These are phyloP conservation scores for Chaetomium globosum DNA, from an alignment of 2,329 filamentous ascomycete genomes.

Conservation along the genomic window DNA sequence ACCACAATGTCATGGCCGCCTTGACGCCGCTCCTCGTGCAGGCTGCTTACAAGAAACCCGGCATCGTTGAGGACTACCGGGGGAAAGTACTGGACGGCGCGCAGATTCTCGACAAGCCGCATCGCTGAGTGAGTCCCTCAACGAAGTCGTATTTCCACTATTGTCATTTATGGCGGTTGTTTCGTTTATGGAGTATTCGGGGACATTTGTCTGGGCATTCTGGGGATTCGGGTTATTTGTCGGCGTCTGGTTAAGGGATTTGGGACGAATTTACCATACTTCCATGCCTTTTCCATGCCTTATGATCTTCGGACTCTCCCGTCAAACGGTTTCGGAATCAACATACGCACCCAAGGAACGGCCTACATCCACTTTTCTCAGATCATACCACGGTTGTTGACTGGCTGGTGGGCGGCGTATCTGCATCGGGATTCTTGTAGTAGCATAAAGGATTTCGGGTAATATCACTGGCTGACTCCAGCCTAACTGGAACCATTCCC, in stretches of 20 bases:
- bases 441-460: background rate
- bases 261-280: background rate
- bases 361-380: too few relatives aligned
- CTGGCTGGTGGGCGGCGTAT: background rate
- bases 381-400: background rate
- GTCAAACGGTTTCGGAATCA: background rate
- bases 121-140: background rate
- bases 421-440: background rate
- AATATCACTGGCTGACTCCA: too few relatives aligned
- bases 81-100: slow-evolving; percentile 29
- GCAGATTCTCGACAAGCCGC: slow-evolving; percentile 25
- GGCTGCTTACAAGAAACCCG: slow-evolving; percentile 24
- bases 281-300: background rate
- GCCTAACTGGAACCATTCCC: too few relatives aligned
- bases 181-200: background rate
- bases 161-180: background rate
- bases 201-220: background rate
- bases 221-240: background rate
- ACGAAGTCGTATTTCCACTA: background rate
- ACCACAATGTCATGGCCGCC: slow-evolving; percentile 35
- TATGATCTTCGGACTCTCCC: background rate
- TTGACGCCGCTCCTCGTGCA: slow-evolving; percentile 31
- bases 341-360: background rate
- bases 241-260: background rate
- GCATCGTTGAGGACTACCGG: slow-evolving; percentile 30